phyloP scores from a whole-genome alignment of 225 moss, liverwort and hornwort genomes.

The Pleurozium schreberi region DNA sequence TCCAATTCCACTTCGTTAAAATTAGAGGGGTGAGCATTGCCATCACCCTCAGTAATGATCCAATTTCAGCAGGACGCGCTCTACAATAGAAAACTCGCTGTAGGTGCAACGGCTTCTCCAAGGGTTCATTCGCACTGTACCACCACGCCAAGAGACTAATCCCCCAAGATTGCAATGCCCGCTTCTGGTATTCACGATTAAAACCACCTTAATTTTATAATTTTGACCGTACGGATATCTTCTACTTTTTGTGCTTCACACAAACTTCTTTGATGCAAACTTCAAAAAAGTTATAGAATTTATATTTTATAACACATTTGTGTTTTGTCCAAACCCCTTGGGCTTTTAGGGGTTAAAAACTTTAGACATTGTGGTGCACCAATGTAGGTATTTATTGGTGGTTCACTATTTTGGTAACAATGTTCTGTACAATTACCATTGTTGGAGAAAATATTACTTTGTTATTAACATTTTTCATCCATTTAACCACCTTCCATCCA shows the following conservation, averaged over 20 bases:
- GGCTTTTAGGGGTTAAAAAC: no score
- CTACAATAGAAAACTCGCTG: neutral
- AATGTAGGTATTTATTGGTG: neutral
- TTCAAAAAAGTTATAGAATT: no score
- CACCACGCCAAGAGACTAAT: neutral
- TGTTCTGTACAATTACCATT: neutral
- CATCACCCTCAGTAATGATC: neutral
- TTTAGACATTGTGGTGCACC: no score
- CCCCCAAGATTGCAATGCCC: neutral
- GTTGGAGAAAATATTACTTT: neutral
- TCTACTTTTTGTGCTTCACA: no score
- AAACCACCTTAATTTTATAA: neutral
- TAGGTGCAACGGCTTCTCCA: neutral
- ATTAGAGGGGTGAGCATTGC: neutral
- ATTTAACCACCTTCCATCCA: neutral
- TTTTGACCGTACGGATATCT: no score
- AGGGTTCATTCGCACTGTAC: neutral
- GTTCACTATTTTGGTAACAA: neutral
- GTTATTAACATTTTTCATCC: neutral
- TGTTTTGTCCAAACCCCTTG: no score
- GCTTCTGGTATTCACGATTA: neutral
- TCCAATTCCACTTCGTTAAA: neutral
- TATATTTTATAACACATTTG: no score
- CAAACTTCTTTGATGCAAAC: no score
- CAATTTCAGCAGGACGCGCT: neutral